Base-by-base conservation (phyloP, 345 rosid genomes). In the Capsella bursapastoris region DNA sequence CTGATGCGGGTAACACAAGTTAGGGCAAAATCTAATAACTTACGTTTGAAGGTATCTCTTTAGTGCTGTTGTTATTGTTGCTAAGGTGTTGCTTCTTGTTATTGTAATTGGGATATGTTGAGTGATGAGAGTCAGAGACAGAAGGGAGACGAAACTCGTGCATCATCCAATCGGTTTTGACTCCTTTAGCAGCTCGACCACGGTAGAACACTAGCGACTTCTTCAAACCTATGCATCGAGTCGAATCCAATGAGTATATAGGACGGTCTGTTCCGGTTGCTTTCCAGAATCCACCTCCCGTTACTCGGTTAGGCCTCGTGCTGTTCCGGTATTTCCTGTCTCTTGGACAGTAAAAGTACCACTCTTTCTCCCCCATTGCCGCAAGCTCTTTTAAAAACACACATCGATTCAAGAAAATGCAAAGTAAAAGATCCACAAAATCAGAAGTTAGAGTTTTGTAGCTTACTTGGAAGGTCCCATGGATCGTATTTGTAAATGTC, bases 141-240 rank as follows among this genome's bases (percentile, higher is more conserved):
- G 98, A 84, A 72, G 98, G 98, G 37, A 94, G 85, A 11, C 96
- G 91, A 63, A 91, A 94, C 61, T 94, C 98, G n/a, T 94, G 98
- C 98, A 94, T 94, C 98, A 94, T 94, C 99, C 97, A 94, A 66
- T 94, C 99, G 3, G 97, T 94, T 80, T 94, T 94, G 25, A 85
- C 66, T 75, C 98, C 98, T 82, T 83, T 91, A 35, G 96, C 97
- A 5, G 97, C 98, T 84, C 96, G 72, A 12, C 99, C 99, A 72
- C 93, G 82, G 57, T 94, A 94, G 82, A 94, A 91, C 37, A 94
- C 99, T 3, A 94, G 84, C 3, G 99, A 94, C 53, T 94, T 94
- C 86, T 94, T 94, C 73, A 94, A 48, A 35, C 99, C 97, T 6
- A 94, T 90, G 84, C 97, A 94, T 69, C 79, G 84, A 35, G 79